Evolutionary conservation across 2,329 filamentous ascomycete genomes (phyloP).

Genomic region (Claviceps paspali): DNA sequence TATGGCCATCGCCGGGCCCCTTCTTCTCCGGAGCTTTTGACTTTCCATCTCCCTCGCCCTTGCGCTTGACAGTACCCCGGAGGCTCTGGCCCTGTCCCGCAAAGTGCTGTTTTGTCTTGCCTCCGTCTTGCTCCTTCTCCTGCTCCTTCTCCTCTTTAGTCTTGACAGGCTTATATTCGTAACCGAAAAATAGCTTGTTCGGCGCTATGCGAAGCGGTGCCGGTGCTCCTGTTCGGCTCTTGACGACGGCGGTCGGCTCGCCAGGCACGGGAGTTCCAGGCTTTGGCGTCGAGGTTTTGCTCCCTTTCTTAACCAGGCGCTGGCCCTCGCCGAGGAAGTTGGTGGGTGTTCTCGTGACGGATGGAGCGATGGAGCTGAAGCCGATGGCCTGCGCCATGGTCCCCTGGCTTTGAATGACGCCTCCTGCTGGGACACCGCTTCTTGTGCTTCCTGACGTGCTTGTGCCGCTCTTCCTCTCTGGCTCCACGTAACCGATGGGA

Average conservation of each 20-base stretch:
- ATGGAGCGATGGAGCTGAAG: conserved; percentile 78
- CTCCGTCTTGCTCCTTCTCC: conserved; percentile 45
- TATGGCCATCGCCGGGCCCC: conserved; percentile 24
- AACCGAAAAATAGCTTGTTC: conserved; percentile 93
- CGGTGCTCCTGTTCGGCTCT: conserved; percentile 54
- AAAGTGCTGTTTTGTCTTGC: conserved; percentile 59
- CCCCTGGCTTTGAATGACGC: conserved; percentile 67
- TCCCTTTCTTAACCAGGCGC: conserved; percentile 67
- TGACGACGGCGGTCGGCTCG: conserved; percentile 16
- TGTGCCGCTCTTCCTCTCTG: conserved; percentile 62
- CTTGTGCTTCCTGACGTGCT: conserved; percentile 62
- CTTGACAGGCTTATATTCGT: conserved; percentile 79
- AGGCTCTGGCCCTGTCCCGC: conserved; percentile 75
- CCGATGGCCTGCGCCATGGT: conserved; percentile 98
- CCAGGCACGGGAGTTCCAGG: conserved; percentile 51
- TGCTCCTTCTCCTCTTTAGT: conserved; percentile 57
- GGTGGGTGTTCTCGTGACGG: conserved; percentile 52
- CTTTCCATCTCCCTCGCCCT: conserved; percentile 37
- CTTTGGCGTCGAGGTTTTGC: conserved; percentile 51
- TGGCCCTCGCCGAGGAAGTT: conserved; percentile 73
- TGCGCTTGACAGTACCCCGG: conserved; percentile 54
- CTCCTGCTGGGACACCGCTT: conserved; percentile 52
- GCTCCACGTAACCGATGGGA: conserved; percentile 87
- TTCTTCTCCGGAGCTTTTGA: conserved; percentile 33
- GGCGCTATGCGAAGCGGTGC: conserved; percentile 72